Base-by-base conservation (phyloP, 148 eudicot genomes). In the Camellia sinensis region DNA sequence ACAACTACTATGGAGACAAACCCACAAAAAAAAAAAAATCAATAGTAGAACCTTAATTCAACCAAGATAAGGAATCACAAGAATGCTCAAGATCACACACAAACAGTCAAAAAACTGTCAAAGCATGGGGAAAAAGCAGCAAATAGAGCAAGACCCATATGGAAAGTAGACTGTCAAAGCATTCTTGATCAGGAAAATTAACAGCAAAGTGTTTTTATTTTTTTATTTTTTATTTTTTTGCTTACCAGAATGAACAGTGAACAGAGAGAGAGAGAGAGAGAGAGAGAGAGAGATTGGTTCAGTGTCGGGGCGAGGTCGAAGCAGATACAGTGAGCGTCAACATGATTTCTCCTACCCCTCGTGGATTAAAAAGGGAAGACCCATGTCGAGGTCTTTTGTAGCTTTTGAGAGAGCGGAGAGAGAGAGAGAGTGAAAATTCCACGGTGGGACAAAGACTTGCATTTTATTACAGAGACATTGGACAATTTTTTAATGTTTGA, bases 291-390 rank as follows among this genome's bases (percentile, higher is more conserved):
- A 0, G 5, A 37, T 65, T 66, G 5, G 2, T 64, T 18, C 59
- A 18, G 43, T 81, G 59, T 45, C 63, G 29, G 76, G 81, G 67
- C n/a, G 77, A 75, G 79, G 79, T 76, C 71, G 87, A 85, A 79
- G 83, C 78, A 72, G 80, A 79, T 71, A 82, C 78, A 80, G 45
- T 83, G 83, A 43, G 72, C 14, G 76, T 84, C 81, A 76, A 78
- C 74, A 81, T 76, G 81, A 84, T 78, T 78, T 77, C 72, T 72
- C 50, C 80, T 77, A 66, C 59, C 70, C 70, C 70, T 13, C 60
- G 57, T 63, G 56, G 57, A 22, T 7, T 44, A 22, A n/a, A 76
- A 77, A 22, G 37, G 43, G 3, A 37, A 73, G 13, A 40, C 13
- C 6, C 60, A 17, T 40, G 44, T 65, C 37, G 62, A 48, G 48